These are phyloP conservation scores for Andrographis paniculata DNA, from an alignment of 305 asterid genomes.

Conservation along the genomic window DNA sequence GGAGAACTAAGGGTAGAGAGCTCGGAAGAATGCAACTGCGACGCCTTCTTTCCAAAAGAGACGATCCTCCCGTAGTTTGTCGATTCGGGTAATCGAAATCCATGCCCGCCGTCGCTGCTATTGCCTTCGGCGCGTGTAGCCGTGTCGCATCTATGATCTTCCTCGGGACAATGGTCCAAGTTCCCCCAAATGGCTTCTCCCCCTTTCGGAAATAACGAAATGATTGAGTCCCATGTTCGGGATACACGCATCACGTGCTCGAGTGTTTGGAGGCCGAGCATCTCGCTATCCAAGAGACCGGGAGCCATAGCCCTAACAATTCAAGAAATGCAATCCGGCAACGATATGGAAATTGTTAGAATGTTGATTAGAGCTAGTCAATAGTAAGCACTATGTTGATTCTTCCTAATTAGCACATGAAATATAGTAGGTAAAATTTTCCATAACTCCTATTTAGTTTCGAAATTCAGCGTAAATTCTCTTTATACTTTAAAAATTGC, in stretches of 20 bases:
- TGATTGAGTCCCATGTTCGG: slow-evolving; percentile 86
- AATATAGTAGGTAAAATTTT: too few species aligned
- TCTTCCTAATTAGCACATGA: too few species aligned
- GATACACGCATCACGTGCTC: slow-evolving; percentile 75
- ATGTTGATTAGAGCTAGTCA: too few species aligned
- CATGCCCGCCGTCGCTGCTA: slow-evolving; percentile 24
- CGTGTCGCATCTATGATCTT: slow-evolving; percentile 44
- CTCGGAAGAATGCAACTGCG: slow-evolving; percentile 47
- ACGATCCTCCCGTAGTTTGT: slow-evolving; percentile 66
- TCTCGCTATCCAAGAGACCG: slow-evolving; percentile 58
- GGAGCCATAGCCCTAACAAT: slow-evolving; percentile 91
- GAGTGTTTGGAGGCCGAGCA: slow-evolving; percentile 59
- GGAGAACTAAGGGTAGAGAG: slow-evolving; percentile 27
- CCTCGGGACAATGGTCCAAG: slow-evolving; percentile 82
- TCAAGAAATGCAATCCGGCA: too few species aligned
- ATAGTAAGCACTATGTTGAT: too few species aligned
- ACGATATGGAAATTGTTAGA: too few species aligned
- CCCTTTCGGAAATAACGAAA: slow-evolving; percentile 86
- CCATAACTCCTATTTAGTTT: too few species aligned
- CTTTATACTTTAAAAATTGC: too few species aligned
- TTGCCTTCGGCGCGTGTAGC: slow-evolving; percentile 28
- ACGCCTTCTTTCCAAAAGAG: slow-evolving; percentile 60
- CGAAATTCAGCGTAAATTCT: too few species aligned
- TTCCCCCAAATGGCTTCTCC: slow-evolving; percentile 92
- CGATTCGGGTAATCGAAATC: slow-evolving; percentile 34